Evolutionary conservation across 164 flowering plant species (phyloP).

Genomic region (Annona squamosa): DNA sequence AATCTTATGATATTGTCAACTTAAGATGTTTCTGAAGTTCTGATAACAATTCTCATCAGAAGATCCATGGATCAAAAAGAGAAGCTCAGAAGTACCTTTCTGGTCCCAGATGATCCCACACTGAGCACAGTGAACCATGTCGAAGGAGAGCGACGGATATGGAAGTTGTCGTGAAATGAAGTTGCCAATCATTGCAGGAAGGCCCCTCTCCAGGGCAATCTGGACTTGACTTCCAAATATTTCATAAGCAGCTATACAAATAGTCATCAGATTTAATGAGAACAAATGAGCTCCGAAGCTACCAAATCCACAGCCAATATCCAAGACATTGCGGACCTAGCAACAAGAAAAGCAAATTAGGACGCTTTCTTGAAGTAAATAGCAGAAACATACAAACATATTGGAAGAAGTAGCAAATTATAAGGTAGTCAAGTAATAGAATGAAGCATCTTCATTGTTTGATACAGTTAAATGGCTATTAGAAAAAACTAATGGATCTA

Average conservation of each 20-base stretch:
- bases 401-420: neutral
- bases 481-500: neutral
- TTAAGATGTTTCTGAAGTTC: neutral
- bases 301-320: slow-evolving; percentile 96
- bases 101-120: slow-evolving; percentile 84
- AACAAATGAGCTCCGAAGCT: slow-evolving; percentile 93
- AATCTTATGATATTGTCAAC: neutral
- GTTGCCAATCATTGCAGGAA: slow-evolving; percentile 86
- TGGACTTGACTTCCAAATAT: slow-evolving; percentile 95
- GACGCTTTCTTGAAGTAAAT: neutral
- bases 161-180: slow-evolving; percentile 82
- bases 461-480: neutral
- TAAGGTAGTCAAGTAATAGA: neutral
- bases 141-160: slow-evolving; percentile 82
- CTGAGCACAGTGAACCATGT: slow-evolving; percentile 94
- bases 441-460: neutral
- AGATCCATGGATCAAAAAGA: neutral
- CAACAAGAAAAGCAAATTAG: slow-evolving; percentile 1
- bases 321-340: slow-evolving; percentile 75
- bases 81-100: slow-evolving; percentile 50
- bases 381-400: neutral
- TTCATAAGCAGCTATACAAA: slow-evolving; percentile 90
- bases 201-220: slow-evolving; percentile 95
- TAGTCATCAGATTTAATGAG: slow-evolving; percentile 68
- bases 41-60: neutral